Percentiles rank a stretch among this genome's conserved stretches.
phyloP scores from a whole-genome alignment of 2,329 filamentous ascomycete species.

The Kalaharituber pfeilii region DNA sequence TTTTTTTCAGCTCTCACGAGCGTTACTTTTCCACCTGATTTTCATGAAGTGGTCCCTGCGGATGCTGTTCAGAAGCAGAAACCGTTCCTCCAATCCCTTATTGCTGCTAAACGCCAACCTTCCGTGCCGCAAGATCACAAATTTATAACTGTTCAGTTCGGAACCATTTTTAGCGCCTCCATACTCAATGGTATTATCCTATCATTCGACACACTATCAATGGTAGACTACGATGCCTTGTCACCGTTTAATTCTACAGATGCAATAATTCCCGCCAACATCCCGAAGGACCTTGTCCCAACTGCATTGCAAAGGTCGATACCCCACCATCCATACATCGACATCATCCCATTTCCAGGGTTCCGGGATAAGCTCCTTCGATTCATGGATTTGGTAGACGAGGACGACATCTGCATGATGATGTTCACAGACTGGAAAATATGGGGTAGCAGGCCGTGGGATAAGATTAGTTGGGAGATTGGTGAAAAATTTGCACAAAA shows the following conservation, averaged over 20 bases:
- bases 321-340: constrained; percentile 16
- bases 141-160: constrained; percentile 11
- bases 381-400: constrained; percentile 9
- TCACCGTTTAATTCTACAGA: constrained; percentile 9
- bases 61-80: not conserved
- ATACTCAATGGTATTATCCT: constrained; percentile 14
- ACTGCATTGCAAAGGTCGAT: constrained; percentile 10
- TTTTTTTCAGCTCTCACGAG: not conserved
- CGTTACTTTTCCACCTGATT: not conserved
- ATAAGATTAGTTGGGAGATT: constrained; percentile 11
- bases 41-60: not conserved
- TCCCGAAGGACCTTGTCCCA: constrained; percentile 10
- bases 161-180: constrained; percentile 11
- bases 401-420: constrained; percentile 8
- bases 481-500: constrained; percentile 12
- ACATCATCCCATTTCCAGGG: constrained; percentile 11
- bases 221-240: constrained; percentile 8
- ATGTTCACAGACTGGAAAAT: constrained; percentile 14
- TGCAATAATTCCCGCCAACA: constrained; percentile 5
- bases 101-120: not conserved
- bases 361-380: constrained; percentile 10
- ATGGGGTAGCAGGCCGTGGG: constrained; percentile 11
- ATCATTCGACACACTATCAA: constrained; percentile 7
- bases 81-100: not conserved
- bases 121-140: constrained; percentile 9